Percentiles rank a stretch among this genome's conserved stretches.
These are phyloP conservation scores for Anisodus tanguticus DNA, from an alignment of 257 asterid species.

Conservation along the genomic window DNA sequence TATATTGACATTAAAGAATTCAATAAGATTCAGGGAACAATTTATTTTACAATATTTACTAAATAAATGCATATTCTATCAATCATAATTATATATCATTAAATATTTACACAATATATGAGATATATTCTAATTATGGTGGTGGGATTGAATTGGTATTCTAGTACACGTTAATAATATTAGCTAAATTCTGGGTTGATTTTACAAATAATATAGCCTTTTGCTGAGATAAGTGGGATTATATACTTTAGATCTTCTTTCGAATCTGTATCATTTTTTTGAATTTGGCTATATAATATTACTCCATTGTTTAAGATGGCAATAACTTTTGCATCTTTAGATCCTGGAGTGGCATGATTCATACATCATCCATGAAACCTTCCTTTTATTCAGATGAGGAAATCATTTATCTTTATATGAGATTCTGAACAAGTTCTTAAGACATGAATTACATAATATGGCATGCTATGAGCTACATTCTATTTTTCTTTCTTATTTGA, in stretches of 20 bases:
- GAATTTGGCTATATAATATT: background rate
- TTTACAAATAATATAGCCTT: background rate
- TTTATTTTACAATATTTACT: no score
- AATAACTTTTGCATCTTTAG: background rate
- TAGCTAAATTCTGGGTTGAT: background rate
- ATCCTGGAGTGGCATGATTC: background rate
- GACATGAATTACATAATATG: constrained; percentile 11
- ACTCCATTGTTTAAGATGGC: background rate
- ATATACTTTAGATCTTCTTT: background rate
- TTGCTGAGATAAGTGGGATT: background rate
- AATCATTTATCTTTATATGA: background rate
- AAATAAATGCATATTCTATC: no score
- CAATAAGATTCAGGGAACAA: no score
- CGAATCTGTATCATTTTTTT: background rate
- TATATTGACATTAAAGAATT: no score
- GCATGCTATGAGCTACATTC: background rate
- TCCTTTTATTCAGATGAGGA: background rate
- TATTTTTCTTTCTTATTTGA: background rate
- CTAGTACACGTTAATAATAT: background rate
- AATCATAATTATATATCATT: no score
- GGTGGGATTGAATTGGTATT: no score
- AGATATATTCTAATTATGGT: no score
- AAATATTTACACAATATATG: no score
- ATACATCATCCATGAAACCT: background rate
- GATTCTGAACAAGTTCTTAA: background rate